Conservation (phyloP, 768 basidiomycete species). For the Xanthoconium purpureum region DNA sequence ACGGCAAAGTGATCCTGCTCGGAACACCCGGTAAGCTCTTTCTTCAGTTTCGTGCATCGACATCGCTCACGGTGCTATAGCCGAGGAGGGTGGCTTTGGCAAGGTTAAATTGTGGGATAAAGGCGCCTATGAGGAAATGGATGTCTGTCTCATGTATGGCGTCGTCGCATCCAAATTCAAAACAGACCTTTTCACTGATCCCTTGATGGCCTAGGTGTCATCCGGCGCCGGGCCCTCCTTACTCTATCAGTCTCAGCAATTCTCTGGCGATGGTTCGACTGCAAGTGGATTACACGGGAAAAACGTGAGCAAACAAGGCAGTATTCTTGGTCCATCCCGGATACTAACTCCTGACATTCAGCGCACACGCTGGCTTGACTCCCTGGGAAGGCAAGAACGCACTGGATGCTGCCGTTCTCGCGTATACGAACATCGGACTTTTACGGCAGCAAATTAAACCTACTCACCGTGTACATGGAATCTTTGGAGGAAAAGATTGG, state of each 20-base stretch:
- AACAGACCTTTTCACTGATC: not conserved
- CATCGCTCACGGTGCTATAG: slow-evolving; percentile 34
- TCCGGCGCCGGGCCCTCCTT: slow-evolving; percentile 73
- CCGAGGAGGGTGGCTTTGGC: slow-evolving; percentile 76
- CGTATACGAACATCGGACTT: slow-evolving; percentile 75
- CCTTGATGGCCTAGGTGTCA: slow-evolving; percentile 56
- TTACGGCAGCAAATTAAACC: slow-evolving; percentile 81
- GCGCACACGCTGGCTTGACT: slow-evolving; percentile 73
- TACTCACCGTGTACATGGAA: slow-evolving; percentile 74
- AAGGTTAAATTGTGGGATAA: slow-evolving; percentile 67
- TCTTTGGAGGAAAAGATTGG: slow-evolving; percentile 76
- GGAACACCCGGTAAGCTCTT: slow-evolving; percentile 66
- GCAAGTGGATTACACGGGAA: slow-evolving; percentile 65
- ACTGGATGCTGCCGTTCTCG: slow-evolving; percentile 82
- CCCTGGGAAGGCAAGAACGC: slow-evolving; percentile 87
- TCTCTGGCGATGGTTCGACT: slow-evolving; percentile 62
- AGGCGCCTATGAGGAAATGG: slow-evolving; percentile 76
- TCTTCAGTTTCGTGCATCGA: not conserved
- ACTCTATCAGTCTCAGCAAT: slow-evolving; percentile 61
- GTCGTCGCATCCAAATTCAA: not conserved
- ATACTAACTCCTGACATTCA: slow-evolving; percentile 22
- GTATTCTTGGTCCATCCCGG: not conserved
- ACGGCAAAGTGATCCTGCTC: slow-evolving; percentile 67
- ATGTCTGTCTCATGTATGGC: slow-evolving; percentile 68
- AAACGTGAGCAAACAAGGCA: slow-evolving; percentile 48